Base-by-base conservation (phyloP, 2,329 filamentous ascomycete species). In the Aspergillus sojae region DNA sequence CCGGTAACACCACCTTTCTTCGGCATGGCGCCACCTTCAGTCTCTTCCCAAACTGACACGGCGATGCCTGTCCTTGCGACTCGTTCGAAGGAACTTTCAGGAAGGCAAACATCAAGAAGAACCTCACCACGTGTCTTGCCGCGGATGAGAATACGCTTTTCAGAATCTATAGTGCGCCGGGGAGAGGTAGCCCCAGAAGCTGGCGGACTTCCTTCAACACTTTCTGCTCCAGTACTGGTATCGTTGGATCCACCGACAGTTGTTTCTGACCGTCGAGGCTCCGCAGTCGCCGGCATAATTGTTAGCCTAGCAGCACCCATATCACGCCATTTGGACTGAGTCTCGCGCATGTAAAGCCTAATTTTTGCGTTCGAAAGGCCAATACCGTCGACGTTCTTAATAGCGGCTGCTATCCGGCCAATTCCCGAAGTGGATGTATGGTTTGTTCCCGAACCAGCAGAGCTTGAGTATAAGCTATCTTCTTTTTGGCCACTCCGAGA, bases 21-120 rank as follows among this genome's bases (percentile, higher is more conserved):
- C 0, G 86, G 83, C 57, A 83, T 77, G 28, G 86, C 86, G 28
- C 86, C 83, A 66, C 86, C 86, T 66, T 89, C 86, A 56, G 88
- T 88, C 69, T 92, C 89, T 75, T 95, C 91, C 88, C 93, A 95
- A 41, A 97, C 90, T 68, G 91, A 94, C 61, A 96, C 89, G 1
- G 95, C 92, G 71, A 97, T 94, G 54, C 94, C 94, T 39, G 91
- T 91, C 68, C 91, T 88, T 5, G 92, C 94, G 64, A 97, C 88
- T 21, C 91, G 84, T 68, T 94, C 91, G 78, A 97, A 96, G 73
- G 91, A 94, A 62, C 88, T 91, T 74, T 93, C 93, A 12, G 91
- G 91, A 1, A 97, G 82, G 55, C 93, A 93, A 1, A 92, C 92
- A 76, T 98, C 94, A 0, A 97, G 84, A 41, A 96, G 78, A 1